A percentile compares a stretch with the other conserved stretches of the same genome.
These are phyloP conservation scores for Butyriboletus appendiculatus DNA, from an alignment of 1,284 basidiomycete species.

Conservation along the genomic window DNA sequence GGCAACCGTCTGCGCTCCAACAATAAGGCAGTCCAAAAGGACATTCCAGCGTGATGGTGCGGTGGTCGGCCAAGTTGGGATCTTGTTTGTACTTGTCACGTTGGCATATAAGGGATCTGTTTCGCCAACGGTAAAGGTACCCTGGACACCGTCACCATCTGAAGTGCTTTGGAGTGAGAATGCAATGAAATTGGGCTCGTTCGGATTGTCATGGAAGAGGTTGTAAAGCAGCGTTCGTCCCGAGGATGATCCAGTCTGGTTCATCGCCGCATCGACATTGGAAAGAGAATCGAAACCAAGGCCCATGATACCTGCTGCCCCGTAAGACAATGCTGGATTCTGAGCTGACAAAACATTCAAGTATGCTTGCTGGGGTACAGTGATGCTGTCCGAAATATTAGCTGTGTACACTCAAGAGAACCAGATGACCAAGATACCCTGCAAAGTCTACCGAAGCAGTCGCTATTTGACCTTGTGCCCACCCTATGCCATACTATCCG, in stretches of 20 bases:
- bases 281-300: constrained; percentile 80
- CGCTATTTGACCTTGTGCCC: constrained; percentile 63
- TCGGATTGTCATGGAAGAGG: constrained; percentile 64
- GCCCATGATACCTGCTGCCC: constrained; percentile 71
- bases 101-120: constrained; percentile 59
- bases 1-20: constrained; percentile 49
- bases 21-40: constrained; percentile 66
- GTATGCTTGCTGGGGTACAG: constrained; percentile 64
- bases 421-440: constrained; percentile 45
- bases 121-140: constrained; percentile 73
- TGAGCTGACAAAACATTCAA: constrained; percentile 59
- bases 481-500: constrained; percentile 74
- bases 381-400: constrained; percentile 46
- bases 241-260: constrained; percentile 52
- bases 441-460: constrained; percentile 67
- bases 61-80: constrained; percentile 68
- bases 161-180: constrained; percentile 65
- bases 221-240: constrained; percentile 75
- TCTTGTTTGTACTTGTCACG: constrained; percentile 52
- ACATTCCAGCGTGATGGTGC: constrained; percentile 72
- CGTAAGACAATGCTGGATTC: constrained; percentile 73
- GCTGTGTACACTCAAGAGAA: constrained; percentile 1
- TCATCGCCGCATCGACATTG: constrained; percentile 60
- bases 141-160: constrained; percentile 56
- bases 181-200: constrained; percentile 75